phyloP scores from a whole-genome alignment of 305 asterid genomes.

The Fraxinus albicans region DNA sequence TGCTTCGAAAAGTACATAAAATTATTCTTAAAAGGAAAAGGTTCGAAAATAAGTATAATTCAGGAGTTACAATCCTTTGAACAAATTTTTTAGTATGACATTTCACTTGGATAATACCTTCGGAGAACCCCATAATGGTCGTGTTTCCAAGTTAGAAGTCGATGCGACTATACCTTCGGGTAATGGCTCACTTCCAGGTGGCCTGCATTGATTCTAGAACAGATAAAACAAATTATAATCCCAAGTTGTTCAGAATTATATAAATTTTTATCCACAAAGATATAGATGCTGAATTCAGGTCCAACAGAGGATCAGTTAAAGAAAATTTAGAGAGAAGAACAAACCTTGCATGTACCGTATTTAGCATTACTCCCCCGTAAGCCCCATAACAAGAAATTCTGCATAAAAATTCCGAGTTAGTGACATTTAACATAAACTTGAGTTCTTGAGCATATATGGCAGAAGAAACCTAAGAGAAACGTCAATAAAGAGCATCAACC shows the following conservation, averaged over 20 bases:
- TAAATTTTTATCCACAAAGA: no score
- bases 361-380: conserved; percentile 25
- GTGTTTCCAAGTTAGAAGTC: conserved; percentile 68
- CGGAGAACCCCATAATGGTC: conserved; percentile 81
- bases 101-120: conserved; percentile 39
- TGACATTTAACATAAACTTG: neutral
- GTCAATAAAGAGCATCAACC: neutral
- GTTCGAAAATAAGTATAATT: neutral
- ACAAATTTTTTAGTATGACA: neutral
- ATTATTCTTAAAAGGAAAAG: neutral
- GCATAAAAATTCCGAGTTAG: conserved; percentile 26
- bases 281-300: neutral
- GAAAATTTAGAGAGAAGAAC: conserved; percentile 23
- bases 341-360: conserved; percentile 50
- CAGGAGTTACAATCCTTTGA: neutral
- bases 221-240: conserved; percentile 26
- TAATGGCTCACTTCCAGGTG: conserved; percentile 63
- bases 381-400: conserved; percentile 42
- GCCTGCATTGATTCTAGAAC: conserved; percentile 59
- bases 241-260: neutral
- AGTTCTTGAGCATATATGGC: neutral
- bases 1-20: conserved; percentile 20
- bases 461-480: neutral
- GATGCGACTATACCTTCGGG: conserved; percentile 68
- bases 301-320: neutral